Conservation (phyloP, 2,329 filamentous ascomycete genomes). For the Didymella keratinophila region DNA sequence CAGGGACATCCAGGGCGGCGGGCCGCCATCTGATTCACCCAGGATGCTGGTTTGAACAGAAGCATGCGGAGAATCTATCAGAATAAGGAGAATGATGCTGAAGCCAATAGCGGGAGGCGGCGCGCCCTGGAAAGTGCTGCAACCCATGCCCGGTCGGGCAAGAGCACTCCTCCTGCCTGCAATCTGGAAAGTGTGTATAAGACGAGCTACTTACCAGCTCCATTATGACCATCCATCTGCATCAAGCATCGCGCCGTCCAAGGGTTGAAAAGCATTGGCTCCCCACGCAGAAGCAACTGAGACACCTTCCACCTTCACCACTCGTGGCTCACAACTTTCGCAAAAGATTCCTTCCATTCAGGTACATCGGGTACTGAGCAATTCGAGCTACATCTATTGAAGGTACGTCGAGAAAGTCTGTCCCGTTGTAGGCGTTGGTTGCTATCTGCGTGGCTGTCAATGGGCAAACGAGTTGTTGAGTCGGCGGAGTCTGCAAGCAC, state of each 20-base stretch:
- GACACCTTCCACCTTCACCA: constrained; percentile 32
- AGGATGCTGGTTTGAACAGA: constrained; percentile 34
- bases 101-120: constrained; percentile 47
- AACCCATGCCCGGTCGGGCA: constrained; percentile 44
- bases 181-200: constrained; percentile 44
- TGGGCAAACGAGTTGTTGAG: constrained; percentile 21
- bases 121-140: constrained; percentile 42
- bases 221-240: constrained; percentile 30
- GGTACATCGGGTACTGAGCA: constrained; percentile 19
- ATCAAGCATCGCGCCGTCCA: constrained; percentile 39
- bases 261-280: constrained; percentile 39
- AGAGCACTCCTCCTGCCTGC: constrained; percentile 31
- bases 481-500: constrained; percentile 4
- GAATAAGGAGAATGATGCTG: constrained; percentile 42
- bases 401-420: constrained; percentile 30
- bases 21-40: constrained; percentile 39
- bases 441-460: background rate
- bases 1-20: constrained; percentile 29
- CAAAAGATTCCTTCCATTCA: constrained; percentile 15
- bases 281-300: constrained; percentile 32
- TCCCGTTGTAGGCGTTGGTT: background rate
- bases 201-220: constrained; percentile 41
- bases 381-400: constrained; percentile 1
- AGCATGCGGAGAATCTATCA: constrained; percentile 33
- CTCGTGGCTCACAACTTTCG: constrained; percentile 31